These are phyloP conservation scores for Diversispora eburnea DNA, from an alignment of 192 early-diverging fungal genomes.

Conservation along the genomic window DNA sequence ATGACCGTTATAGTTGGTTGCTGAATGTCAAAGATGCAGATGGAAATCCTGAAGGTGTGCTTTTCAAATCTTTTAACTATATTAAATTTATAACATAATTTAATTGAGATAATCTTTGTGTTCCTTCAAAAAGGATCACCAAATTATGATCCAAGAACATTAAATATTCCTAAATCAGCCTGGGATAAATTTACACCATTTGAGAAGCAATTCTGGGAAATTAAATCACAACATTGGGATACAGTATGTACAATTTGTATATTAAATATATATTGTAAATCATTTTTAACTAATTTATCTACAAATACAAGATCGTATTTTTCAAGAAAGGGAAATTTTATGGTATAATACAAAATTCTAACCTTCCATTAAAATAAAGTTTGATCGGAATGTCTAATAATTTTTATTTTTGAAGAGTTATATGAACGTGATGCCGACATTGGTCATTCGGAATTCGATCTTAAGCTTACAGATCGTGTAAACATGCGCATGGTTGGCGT, in stretches of 20 bases:
- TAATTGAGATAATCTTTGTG: neutral
- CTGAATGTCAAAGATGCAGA: constrained; percentile 77
- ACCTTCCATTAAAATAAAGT: too few species aligned
- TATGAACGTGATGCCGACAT: constrained; percentile 98
- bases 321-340: constrained; percentile 99
- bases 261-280: neutral
- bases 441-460: constrained; percentile 92
- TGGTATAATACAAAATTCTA: constrained; percentile 33
- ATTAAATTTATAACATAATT: neutral
- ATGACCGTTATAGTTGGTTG: constrained; percentile 88
- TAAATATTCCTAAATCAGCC: constrained; percentile 73
- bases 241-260: constrained; percentile 48
- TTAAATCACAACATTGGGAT: constrained; percentile 92
- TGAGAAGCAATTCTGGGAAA: constrained; percentile 99
- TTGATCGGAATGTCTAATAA: too few species aligned
- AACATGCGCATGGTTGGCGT: constrained; percentile 99
- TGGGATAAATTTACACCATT: constrained; percentile 91
- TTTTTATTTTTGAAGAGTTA: constrained; percentile 60
- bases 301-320: constrained; percentile 64
- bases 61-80: neutral
- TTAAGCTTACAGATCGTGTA: constrained; percentile 91
- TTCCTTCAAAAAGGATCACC: constrained; percentile 47
- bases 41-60: constrained; percentile 53
- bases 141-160: constrained; percentile 90
- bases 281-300: neutral